Evolutionary conservation across 306 rosid species (phyloP).

Genomic region (Prunus davidiana): DNA sequence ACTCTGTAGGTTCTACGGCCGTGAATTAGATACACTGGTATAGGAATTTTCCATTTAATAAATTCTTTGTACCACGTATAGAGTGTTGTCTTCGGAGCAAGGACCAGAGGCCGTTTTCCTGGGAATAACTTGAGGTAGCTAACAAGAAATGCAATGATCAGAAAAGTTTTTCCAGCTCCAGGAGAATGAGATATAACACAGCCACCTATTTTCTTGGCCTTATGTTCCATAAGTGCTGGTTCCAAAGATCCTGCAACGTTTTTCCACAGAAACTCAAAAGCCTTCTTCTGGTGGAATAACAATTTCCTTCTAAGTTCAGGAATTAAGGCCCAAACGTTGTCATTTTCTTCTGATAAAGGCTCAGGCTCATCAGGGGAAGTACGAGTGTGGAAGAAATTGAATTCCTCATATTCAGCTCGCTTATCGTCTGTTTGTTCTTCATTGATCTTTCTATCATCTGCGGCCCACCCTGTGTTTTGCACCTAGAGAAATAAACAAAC

Average conservation of each 20-base stretch:
- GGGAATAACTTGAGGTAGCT: conserved; percentile 84
- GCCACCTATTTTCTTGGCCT: conserved; percentile 60
- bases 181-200: conserved; percentile 96
- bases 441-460: conserved; percentile 46
- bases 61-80: conserved; percentile 89
- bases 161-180: conserved; percentile 86
- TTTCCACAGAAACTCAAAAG: conserved; percentile 83
- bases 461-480: conserved; percentile 42
- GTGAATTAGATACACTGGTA: conserved; percentile 80
- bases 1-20: conserved; percentile 53
- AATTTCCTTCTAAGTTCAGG: conserved; percentile 39
- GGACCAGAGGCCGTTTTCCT: conserved; percentile 65
- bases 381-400: conserved; percentile 28
- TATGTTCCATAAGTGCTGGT: conserved; percentile 47
- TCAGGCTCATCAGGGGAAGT: conserved; percentile 28
- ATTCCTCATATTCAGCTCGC: conserved; percentile 43
- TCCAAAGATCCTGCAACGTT: conserved; percentile 71
- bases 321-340: conserved; percentile 72
- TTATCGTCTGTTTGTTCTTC: conserved; percentile 34
- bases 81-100: conserved; percentile 89
- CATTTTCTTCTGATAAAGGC: conserved; percentile 47
- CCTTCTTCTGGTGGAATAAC: conserved; percentile 81
- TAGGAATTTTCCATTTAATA: conserved; percentile 71
- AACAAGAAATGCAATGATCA: conserved; percentile 71
- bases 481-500: conserved; percentile 41